These are phyloP conservation scores for Austroboletus festivus DNA, from an alignment of 768 basidiomycete genomes.

Conservation along the genomic window DNA sequence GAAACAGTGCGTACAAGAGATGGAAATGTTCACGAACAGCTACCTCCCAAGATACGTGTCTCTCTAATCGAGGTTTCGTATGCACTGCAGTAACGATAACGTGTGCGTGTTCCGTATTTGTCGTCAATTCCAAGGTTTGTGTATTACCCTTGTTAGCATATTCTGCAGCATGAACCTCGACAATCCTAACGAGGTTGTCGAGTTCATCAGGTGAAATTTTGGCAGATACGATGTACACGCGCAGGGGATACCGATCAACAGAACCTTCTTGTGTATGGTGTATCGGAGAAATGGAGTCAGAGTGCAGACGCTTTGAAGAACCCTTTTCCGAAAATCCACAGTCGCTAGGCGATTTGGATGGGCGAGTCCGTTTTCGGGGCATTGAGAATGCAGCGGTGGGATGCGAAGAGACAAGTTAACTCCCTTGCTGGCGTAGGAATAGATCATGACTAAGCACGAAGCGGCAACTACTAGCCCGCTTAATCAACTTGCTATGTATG, in stretches of 20 bases:
- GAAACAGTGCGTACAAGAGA: not conserved
- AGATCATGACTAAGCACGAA: no score
- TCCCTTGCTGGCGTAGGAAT: no score
- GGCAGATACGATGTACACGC: constrained; percentile 31
- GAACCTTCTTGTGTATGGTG: constrained; percentile 2
- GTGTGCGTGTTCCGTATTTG: constrained; percentile 48
- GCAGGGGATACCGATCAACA: constrained; percentile 10
- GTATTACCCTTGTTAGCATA: not conserved
- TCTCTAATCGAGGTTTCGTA: constrained; percentile 66
- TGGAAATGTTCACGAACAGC: constrained; percentile 48
- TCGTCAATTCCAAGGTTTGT: constrained; percentile 35
- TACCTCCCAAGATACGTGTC: constrained; percentile 62
- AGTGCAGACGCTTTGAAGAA: constrained; percentile 12
- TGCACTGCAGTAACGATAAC: constrained; percentile 62
- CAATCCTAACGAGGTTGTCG: constrained; percentile 24
- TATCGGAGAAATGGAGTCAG: constrained; percentile 4
- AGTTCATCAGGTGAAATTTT: constrained; percentile 28
- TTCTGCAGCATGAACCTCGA: constrained; percentile 12
- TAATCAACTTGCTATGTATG: no score
- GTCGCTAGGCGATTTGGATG: constrained; percentile 1
- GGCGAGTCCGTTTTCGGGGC: constrained; percentile 11
- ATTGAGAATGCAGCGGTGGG: no score
- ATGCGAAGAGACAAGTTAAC: no score
- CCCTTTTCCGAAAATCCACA: not conserved
- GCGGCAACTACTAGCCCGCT: no score